These are phyloP conservation scores for Rosa persica DNA, from an alignment of 306 rosid species.

Conservation along the genomic window DNA sequence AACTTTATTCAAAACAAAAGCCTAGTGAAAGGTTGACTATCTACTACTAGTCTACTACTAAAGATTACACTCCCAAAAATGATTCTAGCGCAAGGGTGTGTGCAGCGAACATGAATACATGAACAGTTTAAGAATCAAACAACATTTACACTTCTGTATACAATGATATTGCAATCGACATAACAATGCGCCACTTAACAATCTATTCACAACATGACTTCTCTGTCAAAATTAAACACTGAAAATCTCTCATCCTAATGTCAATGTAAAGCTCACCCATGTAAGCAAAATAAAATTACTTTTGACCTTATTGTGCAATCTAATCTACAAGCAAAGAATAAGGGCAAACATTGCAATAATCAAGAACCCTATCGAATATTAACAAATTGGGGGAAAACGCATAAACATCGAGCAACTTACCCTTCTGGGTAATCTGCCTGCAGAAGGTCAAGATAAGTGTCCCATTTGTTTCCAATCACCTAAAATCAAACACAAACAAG, in stretches of 20 bases:
- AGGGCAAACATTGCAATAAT: not conserved
- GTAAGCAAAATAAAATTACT: not conserved
- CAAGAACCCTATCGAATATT: not conserved
- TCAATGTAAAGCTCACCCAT: not conserved
- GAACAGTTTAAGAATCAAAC: not conserved
- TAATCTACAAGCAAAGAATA: not conserved
- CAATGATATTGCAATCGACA: not conserved
- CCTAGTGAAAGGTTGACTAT: not conserved
- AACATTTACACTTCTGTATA: not conserved
- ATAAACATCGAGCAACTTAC: slow-evolving; percentile 30
- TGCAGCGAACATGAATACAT: not conserved
- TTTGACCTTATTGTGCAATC: not conserved
- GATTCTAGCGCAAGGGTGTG: not conserved
- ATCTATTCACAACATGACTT: not conserved
- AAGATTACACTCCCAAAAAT: not conserved
- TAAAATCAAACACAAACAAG: slow-evolving; percentile 22
- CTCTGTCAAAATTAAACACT: not conserved
- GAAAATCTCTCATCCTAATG: not conserved
- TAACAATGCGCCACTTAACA: not conserved
- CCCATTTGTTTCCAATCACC: slow-evolving; percentile 99
- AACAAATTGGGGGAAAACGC: not conserved
- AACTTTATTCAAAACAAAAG: not conserved
- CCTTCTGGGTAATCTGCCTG: slow-evolving; percentile 92
- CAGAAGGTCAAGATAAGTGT: slow-evolving; percentile 78
- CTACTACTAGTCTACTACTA: not conserved